A percentile compares a stretch with the other conserved stretches of the same genome.
Conservation (phyloP, 1,284 basidiomycete genomes). For the Sphaerobolus stellatus region DNA sequence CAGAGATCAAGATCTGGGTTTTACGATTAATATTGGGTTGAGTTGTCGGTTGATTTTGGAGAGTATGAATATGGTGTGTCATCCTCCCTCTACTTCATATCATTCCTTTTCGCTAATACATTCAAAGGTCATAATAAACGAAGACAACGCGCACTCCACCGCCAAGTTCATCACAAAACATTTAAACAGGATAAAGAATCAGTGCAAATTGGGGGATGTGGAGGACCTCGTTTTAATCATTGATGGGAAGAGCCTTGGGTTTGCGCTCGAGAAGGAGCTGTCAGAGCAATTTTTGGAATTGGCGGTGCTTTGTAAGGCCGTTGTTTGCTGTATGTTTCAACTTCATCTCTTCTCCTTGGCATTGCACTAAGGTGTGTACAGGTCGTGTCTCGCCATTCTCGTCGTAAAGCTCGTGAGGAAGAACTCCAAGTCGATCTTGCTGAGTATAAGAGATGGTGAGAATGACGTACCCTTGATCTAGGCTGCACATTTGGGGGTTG, state of each 20-base stretch:
- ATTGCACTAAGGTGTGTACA: conserved; percentile 29
- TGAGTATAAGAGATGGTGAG: conserved; percentile 96
- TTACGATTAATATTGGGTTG: conserved; percentile 97
- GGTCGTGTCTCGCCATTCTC: conserved; percentile 91
- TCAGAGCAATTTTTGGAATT: conserved; percentile 90
- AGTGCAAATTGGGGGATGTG: conserved; percentile 84
- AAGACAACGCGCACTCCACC: conserved; percentile 81
- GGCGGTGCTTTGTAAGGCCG: conserved; percentile 96
- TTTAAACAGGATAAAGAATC: conserved; percentile 88
- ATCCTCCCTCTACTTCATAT: too few species aligned
- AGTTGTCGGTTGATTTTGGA: conserved; percentile 96
- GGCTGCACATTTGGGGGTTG: conserved; percentile 95
- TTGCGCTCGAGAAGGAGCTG: conserved; percentile 90
- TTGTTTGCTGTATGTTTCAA: conserved; percentile 84
- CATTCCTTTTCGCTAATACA: too few species aligned
- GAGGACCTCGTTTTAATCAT: conserved; percentile 96
- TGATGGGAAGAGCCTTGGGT: conserved; percentile 93
- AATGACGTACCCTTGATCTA: conserved; percentile 98
- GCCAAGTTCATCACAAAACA: conserved; percentile 86
- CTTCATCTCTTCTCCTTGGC: neutral
- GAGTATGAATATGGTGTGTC: conserved; percentile 95
- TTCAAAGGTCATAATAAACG: conserved; percentile 88
- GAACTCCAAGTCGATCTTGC: conserved; percentile 85
- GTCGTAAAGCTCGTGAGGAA: conserved; percentile 99
- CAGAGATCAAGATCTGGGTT: conserved; percentile 99